Conservation (phyloP, 139 green algal genomes). For the Chlorella sp. region DNA sequence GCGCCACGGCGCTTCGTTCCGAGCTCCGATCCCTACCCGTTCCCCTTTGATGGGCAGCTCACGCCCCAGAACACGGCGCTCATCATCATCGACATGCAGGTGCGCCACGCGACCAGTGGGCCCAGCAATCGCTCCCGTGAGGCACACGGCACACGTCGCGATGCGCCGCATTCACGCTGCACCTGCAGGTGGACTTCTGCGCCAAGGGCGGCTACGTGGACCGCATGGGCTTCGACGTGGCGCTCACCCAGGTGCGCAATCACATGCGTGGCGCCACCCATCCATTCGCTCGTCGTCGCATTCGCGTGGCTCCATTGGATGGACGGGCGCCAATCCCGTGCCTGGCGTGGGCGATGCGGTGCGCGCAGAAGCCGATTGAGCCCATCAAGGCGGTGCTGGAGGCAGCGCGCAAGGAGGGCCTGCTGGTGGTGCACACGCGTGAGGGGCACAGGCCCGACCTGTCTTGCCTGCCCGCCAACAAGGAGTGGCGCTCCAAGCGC, state of each 20-base stretch:
- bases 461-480: slow-evolving; percentile 57
- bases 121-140: neutral
- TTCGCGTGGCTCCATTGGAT: too few species aligned
- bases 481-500: slow-evolving; percentile 43
- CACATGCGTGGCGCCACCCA: too few species aligned
- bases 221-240: slow-evolving; percentile 59
- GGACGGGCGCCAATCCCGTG: neutral
- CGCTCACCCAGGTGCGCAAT: slow-evolving; percentile 22
- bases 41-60: slow-evolving; percentile 43
- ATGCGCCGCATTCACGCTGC: neutral
- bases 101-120: neutral
- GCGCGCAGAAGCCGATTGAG: slow-evolving; percentile 40
- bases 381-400: slow-evolving; percentile 46
- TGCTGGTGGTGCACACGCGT: slow-evolving; percentile 54
- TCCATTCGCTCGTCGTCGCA: too few species aligned
- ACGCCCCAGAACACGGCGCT: slow-evolving; percentile 39
- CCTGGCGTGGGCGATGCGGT: neutral
- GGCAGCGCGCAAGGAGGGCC: slow-evolving; percentile 28
- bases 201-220: slow-evolving; percentile 55
- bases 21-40: slow-evolving; percentile 36
- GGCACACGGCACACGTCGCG: neutral
- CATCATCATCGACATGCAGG: slow-evolving; percentile 68
- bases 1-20: neutral
- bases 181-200: slow-evolving; percentile 61
- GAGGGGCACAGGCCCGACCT: slow-evolving; percentile 60